These are phyloP conservation scores for Oidium heveae DNA, from an alignment of 2,329 filamentous ascomycete genomes.

Conservation along the genomic window DNA sequence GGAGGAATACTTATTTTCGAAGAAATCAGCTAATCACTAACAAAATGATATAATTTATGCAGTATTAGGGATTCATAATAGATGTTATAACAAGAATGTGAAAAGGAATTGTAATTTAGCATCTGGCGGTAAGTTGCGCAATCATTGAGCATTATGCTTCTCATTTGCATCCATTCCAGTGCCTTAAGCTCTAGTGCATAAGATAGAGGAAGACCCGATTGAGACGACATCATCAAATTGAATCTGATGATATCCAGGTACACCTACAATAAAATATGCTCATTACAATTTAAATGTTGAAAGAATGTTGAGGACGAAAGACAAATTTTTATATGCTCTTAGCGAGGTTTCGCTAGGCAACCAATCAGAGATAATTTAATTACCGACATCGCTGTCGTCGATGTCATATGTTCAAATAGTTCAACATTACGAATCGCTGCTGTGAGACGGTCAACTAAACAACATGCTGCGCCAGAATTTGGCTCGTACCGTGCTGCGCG, in stretches of 20 bases:
- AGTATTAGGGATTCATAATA: too few species aligned
- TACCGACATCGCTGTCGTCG: neutral
- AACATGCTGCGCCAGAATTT: conserved; percentile 45
- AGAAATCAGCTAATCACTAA: too few species aligned
- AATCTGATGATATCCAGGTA: conserved; percentile 25
- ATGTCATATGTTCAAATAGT: neutral
- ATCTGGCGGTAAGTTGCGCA: conserved; percentile 45
- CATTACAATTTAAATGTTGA: conserved; percentile 30
- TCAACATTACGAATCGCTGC: neutral
- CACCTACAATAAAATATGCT: conserved; percentile 49
- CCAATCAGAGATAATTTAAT: neutral
- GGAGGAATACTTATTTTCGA: too few species aligned
- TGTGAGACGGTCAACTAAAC: conserved; percentile 26
- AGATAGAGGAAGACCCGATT: conserved; percentile 48
- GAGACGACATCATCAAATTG: conserved; percentile 18
- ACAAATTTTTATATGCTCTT: neutral
- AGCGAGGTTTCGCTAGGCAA: neutral
- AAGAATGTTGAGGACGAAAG: conserved; percentile 7
- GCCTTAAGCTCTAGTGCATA: conserved; percentile 37
- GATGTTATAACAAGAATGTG: too few species aligned
- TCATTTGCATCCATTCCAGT: conserved; percentile 51
- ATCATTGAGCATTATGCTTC: conserved; percentile 19
- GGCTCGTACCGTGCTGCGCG: conserved; percentile 43
- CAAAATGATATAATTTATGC: too few species aligned
- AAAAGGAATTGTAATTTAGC: neutral